A percentile compares a stretch with the other conserved stretches of the same genome.
These are phyloP conservation scores for Calendula officinalis DNA, from an alignment of 129 eudicot species.

Conservation along the genomic window DNA sequence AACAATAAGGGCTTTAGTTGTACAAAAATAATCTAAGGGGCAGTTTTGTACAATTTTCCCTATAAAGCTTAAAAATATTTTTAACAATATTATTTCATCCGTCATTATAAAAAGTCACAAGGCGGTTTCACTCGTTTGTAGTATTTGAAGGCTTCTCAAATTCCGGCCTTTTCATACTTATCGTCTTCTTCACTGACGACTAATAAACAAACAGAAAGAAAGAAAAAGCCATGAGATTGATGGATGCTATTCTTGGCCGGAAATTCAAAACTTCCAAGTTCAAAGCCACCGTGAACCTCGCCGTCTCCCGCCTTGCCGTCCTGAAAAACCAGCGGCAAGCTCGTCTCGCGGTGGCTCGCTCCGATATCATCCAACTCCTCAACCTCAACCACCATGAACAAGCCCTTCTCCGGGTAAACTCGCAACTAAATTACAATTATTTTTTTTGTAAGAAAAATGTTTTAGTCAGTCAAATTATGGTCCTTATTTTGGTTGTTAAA, in stretches of 20 bases:
- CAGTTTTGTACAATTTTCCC: neutral
- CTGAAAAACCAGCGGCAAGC: slow-evolving; percentile 70
- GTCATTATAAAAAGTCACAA: slow-evolving; percentile 22
- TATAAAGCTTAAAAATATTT: slow-evolving; percentile 9
- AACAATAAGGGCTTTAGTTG: neutral
- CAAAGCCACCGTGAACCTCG: slow-evolving; percentile 46
- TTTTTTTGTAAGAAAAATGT: too few relatives aligned
- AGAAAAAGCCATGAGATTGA: slow-evolving; percentile 45
- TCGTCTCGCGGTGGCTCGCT: slow-evolving; percentile 43
- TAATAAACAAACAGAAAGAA: neutral
- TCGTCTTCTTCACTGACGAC: neutral
- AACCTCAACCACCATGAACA: slow-evolving; percentile 59
- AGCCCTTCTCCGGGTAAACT: slow-evolving; percentile 71
- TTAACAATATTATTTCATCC: neutral
- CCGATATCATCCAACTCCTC: slow-evolving; percentile 66
- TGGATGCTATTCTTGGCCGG: slow-evolving; percentile 68
- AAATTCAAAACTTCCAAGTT: slow-evolving; percentile 52
- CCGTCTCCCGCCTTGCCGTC: slow-evolving; percentile 56
- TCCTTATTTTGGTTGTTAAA: too few relatives aligned
- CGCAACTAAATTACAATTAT: neutral
- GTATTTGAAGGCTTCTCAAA: slow-evolving; percentile 13
- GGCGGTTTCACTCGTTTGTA: slow-evolving; percentile 18
- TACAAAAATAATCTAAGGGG: neutral
- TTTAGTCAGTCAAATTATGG: too few relatives aligned
- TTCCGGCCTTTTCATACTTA: slow-evolving; percentile 7